phyloP scores from a whole-genome alignment of 495 filamentous ascomycete species.

The Penicillium argentinense region DNA sequence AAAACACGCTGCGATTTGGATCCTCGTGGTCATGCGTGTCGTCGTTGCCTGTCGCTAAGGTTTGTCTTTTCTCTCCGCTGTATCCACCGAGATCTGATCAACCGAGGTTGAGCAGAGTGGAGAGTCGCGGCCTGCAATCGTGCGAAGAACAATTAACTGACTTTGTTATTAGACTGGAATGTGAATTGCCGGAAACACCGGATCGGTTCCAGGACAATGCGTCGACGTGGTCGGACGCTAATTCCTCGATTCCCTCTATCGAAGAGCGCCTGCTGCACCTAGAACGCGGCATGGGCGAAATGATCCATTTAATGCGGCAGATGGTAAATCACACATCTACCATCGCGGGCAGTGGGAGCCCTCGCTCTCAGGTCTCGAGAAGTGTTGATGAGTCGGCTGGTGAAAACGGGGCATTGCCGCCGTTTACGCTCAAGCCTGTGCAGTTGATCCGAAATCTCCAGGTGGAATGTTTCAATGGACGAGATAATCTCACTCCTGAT shows the following conservation, averaged over 20 bases:
- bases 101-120: too few species aligned
- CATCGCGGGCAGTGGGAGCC: slow-evolving; percentile 15
- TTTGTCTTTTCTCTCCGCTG: slow-evolving; percentile 11
- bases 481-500: slow-evolving; percentile 23
- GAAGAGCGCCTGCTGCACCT: slow-evolving; percentile 40
- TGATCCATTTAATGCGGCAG: slow-evolving; percentile 41
- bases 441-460: slow-evolving; percentile 40
- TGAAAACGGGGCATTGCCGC: slow-evolving; percentile 18
- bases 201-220: slow-evolving; percentile 38
- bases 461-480: slow-evolving; percentile 35
- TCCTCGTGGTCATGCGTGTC: slow-evolving; percentile 41
- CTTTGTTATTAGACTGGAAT: too few species aligned
- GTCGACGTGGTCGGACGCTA: slow-evolving; percentile 36
- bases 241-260: slow-evolving; percentile 35
- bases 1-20: slow-evolving; percentile 44
- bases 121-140: too few species aligned
- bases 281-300: slow-evolving; percentile 40
- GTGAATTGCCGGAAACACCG: slow-evolving; percentile 38
- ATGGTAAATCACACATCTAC: slow-evolving; percentile 32
- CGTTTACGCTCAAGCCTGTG: slow-evolving; percentile 33
- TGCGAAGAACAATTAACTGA: too few species aligned
- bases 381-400: slow-evolving; percentile 28
- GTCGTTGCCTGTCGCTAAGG: slow-evolving; percentile 43
- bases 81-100: not conserved
- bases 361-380: slow-evolving; percentile 14